phyloP scores from a whole-genome alignment of 192 early-diverging fungal genomes.

The Coemansia sp. region DNA sequence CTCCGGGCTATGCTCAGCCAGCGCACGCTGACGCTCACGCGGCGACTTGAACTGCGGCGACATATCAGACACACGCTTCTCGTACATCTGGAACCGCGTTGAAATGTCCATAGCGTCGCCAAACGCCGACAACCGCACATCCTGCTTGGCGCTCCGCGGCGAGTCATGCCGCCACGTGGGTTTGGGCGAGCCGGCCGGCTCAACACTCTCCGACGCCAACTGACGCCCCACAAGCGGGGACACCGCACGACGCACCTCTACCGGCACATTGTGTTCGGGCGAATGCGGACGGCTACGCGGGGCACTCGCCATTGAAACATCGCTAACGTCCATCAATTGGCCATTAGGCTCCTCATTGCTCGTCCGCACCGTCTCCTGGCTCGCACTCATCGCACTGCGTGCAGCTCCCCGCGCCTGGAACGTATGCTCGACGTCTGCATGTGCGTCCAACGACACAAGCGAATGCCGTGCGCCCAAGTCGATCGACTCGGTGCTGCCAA shows the following conservation, averaged over 20 bases:
- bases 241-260: constrained; percentile 15
- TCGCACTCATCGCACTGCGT: background rate
- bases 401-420: constrained; percentile 10
- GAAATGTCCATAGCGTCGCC: constrained; percentile 34
- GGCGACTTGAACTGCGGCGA: constrained; percentile 37
- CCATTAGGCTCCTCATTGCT: constrained; percentile 1
- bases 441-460: constrained; percentile 21
- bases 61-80: constrained; percentile 18
- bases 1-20: constrained; percentile 6
- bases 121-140: constrained; percentile 12
- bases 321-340: constrained; percentile 27
- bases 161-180: background rate
- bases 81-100: constrained; percentile 43
- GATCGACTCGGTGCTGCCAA: constrained; percentile 19
- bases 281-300: constrained; percentile 15
- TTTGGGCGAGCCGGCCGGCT: constrained; percentile 13
- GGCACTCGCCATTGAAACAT: constrained; percentile 45
- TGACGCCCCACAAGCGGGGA: constrained; percentile 9
- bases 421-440: constrained; percentile 33
- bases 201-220: background rate
- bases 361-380: constrained; percentile 2
- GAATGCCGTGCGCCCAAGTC: constrained; percentile 9
- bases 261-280: constrained; percentile 3
- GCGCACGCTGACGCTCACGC: constrained; percentile 25
- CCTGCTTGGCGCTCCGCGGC: constrained; percentile 7